Conservation (phyloP, 106 monocot species). For the Narthecium ossifragum region DNA sequence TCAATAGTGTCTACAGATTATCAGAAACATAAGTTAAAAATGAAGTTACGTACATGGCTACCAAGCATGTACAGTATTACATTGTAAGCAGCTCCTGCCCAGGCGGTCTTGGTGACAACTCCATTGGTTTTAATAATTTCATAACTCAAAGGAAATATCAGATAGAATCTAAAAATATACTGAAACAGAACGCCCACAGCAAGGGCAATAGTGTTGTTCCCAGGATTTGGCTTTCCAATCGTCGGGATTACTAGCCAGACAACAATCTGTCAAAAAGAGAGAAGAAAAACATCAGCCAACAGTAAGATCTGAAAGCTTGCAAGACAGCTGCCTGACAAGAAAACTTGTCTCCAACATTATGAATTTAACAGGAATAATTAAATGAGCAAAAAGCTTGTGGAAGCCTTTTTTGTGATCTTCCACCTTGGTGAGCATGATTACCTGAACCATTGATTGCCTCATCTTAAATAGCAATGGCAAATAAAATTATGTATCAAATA, state of each 20-base stretch:
- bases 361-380: no score
- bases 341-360: no score
- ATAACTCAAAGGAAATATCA: conserved; percentile 75
- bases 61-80: conserved; percentile 81
- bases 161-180: conserved; percentile 74
- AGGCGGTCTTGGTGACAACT: conserved; percentile 76
- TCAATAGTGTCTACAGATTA: no score
- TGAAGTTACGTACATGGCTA: conserved; percentile 66
- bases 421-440: no score
- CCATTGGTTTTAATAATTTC: conserved; percentile 79
- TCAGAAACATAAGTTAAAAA: background rate
- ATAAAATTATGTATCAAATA: no score
- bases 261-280: conserved; percentile 54
- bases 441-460: no score
- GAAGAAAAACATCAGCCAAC: background rate
- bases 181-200: conserved; percentile 74
- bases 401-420: no score
- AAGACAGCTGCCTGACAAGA: background rate
- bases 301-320: background rate
- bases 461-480: no score
- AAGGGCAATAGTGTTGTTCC: conserved; percentile 56
- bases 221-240: conserved; percentile 38
- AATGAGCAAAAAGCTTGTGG: no score
- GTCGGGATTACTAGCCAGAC: conserved; percentile 76
- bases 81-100: conserved; percentile 91